phyloP scores from a whole-genome alignment of 805 yeast species.

The Schizosaccharomyces japonicus region DNA sequence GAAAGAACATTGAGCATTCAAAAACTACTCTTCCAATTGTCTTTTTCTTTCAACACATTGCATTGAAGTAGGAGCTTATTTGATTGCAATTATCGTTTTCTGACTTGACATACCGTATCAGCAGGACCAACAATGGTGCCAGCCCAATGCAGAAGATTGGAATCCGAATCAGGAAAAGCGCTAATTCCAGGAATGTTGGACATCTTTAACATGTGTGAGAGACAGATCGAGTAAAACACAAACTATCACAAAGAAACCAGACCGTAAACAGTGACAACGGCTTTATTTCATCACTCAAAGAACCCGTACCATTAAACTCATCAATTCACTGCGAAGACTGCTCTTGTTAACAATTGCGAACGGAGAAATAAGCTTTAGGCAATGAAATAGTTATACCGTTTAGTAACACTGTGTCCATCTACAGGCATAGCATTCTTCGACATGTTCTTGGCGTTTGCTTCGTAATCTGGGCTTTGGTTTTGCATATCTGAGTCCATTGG shows the following conservation, averaged over 20 bases:
- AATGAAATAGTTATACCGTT: not conserved
- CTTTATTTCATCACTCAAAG: no score
- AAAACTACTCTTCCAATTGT: no score
- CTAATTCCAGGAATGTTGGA: slow-evolving; percentile 26
- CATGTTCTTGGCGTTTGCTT: not conserved
- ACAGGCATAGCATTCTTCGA: not conserved
- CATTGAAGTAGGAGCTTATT: no score
- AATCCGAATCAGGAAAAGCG: slow-evolving; percentile 31
- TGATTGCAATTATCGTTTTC: no score
- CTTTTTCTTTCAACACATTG: no score
- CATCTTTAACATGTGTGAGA: slow-evolving; percentile 15
- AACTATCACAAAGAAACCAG: no score
- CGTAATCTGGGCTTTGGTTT: not conserved
- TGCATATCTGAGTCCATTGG: slow-evolving; percentile 3
- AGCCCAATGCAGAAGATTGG: slow-evolving; percentile 31
- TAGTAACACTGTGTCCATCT: slow-evolving; percentile 1
- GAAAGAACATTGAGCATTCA: not conserved
- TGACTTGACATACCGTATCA: slow-evolving; percentile 21
- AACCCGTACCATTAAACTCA: slow-evolving; percentile 2
- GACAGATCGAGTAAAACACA: no score
- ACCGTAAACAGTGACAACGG: no score
- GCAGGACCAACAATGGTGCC: slow-evolving; percentile 35
- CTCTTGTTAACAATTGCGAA: no score
- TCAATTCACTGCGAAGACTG: not conserved
- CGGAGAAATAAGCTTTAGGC: no score